These are phyloP conservation scores for Nannochloris sp. DNA, from an alignment of 139 green algal genomes.

Conservation along the genomic window DNA sequence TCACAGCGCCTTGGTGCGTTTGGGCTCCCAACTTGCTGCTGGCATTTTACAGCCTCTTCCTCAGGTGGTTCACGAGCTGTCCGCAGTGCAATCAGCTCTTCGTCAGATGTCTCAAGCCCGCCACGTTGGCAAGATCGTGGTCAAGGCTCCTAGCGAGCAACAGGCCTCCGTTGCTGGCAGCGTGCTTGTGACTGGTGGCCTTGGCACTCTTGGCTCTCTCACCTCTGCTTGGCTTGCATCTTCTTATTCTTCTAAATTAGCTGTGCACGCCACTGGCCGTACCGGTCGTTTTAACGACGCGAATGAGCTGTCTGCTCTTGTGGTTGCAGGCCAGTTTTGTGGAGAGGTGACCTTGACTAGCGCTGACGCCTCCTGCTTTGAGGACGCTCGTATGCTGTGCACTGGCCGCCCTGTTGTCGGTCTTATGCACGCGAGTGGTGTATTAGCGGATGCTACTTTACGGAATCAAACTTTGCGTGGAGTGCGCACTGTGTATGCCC, in stretches of 20 bases:
- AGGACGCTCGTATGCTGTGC: slow-evolving; percentile 36
- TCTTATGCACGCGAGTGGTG: slow-evolving; percentile 67
- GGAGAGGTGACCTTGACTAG: slow-evolving; percentile 12
- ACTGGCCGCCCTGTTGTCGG: slow-evolving; percentile 31
- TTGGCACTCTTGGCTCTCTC: slow-evolving; percentile 60
- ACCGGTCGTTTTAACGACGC: slow-evolving; percentile 32
- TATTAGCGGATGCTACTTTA: slow-evolving; percentile 61
- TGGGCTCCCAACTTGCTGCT: slow-evolving; percentile 23
- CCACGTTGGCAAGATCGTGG: slow-evolving; percentile 80
- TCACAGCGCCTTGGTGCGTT: slow-evolving; percentile 16
- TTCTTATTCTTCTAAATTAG: slow-evolving; percentile 10
- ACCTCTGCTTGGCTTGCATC: slow-evolving; percentile 50
- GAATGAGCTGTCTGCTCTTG: neutral
- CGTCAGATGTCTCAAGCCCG: slow-evolving; percentile 71
- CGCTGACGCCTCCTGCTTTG: slow-evolving; percentile 19
- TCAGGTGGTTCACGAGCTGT: slow-evolving; percentile 28
- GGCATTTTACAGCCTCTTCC: slow-evolving; percentile 42
- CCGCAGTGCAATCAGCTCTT: slow-evolving; percentile 44
- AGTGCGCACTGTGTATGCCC: slow-evolving; percentile 35
- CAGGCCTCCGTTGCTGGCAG: neutral
- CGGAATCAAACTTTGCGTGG: slow-evolving; percentile 39
- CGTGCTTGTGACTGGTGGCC: slow-evolving; percentile 59
- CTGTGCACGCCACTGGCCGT: slow-evolving; percentile 41
- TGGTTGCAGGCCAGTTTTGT: neutral
- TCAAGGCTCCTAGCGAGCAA: slow-evolving; percentile 28